These are phyloP conservation scores for Lactifluus piperatus DNA, from an alignment of 768 basidiomycete genomes.

Conservation along the genomic window DNA sequence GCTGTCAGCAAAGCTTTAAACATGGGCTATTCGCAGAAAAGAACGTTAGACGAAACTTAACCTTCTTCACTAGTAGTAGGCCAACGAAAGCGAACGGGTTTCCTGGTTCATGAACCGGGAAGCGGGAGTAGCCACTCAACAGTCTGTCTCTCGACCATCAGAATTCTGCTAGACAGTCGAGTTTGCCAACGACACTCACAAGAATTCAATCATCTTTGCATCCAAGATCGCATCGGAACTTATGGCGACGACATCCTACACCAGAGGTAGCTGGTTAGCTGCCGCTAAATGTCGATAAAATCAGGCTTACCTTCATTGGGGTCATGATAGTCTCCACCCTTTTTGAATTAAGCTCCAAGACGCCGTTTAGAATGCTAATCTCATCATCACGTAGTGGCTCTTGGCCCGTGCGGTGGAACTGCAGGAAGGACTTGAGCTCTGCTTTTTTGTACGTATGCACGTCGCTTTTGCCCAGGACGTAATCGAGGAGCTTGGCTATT, in stretches of 20 bases:
- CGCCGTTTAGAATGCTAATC: constrained; percentile 72
- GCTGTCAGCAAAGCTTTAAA: constrained; percentile 34
- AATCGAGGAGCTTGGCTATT: constrained; percentile 66
- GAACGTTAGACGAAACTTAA: constrained; percentile 21
- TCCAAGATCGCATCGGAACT: constrained; percentile 72
- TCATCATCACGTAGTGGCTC: constrained; percentile 77
- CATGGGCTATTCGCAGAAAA: background rate
- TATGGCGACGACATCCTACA: constrained; percentile 74
- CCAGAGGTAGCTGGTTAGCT: background rate
- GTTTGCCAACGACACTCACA: constrained; percentile 38
- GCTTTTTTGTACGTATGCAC: constrained; percentile 76
- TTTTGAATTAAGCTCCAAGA: constrained; percentile 69
- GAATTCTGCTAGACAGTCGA: background rate
- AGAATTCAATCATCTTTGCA: constrained; percentile 64
- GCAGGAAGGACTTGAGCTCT: constrained; percentile 52
- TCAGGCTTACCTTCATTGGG: constrained; percentile 36
- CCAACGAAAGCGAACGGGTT: constrained; percentile 68
- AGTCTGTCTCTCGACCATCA: constrained; percentile 34
- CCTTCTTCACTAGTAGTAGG: constrained; percentile 77
- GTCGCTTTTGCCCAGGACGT: constrained; percentile 67
- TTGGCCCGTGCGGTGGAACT: constrained; percentile 67
- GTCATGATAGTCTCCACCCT: constrained; percentile 51
- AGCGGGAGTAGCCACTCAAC: constrained; percentile 82
- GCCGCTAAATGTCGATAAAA: background rate
- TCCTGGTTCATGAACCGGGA: constrained; percentile 75